Percentiles rank a stretch among this genome's conserved stretches.
phyloP scores from a whole-genome alignment of 2,329 filamentous ascomycete species.

The Arthrinium phaeospermum region DNA sequence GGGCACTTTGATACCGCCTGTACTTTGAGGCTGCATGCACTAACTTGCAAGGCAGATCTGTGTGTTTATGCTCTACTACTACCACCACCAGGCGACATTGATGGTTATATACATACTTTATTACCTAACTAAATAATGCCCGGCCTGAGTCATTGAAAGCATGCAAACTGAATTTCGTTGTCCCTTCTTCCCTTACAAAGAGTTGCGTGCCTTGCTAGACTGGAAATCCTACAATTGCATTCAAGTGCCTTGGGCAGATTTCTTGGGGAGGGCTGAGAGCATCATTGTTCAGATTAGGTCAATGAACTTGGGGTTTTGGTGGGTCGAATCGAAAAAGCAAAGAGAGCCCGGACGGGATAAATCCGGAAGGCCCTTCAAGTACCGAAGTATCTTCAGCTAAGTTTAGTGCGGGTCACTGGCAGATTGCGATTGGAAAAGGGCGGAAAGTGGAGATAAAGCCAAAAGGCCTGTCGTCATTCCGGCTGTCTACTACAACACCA shows the following conservation, averaged over 20 bases:
- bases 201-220: neutral
- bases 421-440: conserved; percentile 9
- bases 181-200: neutral
- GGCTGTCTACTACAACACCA: neutral
- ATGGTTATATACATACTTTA: neutral
- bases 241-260: neutral
- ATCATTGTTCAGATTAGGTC: conserved; percentile 13
- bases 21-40: neutral
- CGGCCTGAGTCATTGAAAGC: neutral
- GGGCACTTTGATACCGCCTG: neutral
- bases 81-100: neutral
- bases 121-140: neutral
- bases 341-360: neutral
- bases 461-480: conserved; percentile 10
- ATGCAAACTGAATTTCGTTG: neutral
- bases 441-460: neutral
- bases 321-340: neutral
- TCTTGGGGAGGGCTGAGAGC: neutral
- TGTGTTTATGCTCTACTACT: neutral
- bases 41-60: neutral
- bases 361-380: neutral
- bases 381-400: conserved; percentile 5
- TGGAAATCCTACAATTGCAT: neutral
- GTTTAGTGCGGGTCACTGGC: neutral
- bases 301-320: conserved; percentile 9